These are phyloP conservation scores for Penicillium simplicissimum DNA, from an alignment of 495 filamentous ascomycete species.

Conservation along the genomic window DNA sequence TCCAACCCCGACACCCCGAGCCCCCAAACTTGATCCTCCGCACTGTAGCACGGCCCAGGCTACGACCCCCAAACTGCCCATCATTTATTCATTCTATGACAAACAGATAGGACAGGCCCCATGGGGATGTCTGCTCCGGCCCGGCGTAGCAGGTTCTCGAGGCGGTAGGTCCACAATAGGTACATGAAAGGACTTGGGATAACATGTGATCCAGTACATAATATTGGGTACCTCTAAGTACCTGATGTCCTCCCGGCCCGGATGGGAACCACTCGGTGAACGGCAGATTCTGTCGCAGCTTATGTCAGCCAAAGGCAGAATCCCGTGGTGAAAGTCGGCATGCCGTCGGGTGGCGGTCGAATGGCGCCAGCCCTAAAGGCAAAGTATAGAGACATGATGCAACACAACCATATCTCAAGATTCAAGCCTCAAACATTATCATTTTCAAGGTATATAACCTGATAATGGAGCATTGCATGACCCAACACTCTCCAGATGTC, in stretches of 20 bases:
- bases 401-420: neutral
- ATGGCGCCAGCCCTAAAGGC: neutral
- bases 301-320: neutral
- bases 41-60: neutral
- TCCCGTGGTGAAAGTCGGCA: neutral
- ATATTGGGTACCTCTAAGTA: neutral
- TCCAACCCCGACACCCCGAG: neutral
- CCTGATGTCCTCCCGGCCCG: neutral
- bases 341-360: slow-evolving; percentile 2
- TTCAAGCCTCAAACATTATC: neutral
- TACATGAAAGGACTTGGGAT: neutral
- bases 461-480: neutral
- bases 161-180: neutral
- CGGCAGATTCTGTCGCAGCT: neutral
- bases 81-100: slow-evolving; percentile 3
- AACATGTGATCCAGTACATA: neutral
- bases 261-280: neutral
- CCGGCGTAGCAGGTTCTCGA: neutral
- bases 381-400: neutral
- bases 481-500: neutral
- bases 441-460: neutral
- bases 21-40: neutral
- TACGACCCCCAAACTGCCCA: neutral
- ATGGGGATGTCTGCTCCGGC: slow-evolving; percentile 2
- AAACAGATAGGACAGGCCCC: slow-evolving; percentile 1